A percentile compares a stretch with the other conserved stretches of the same genome.
phyloP scores from a whole-genome alignment of 768 basidiomycete species.

The Hericium rajendrae region DNA sequence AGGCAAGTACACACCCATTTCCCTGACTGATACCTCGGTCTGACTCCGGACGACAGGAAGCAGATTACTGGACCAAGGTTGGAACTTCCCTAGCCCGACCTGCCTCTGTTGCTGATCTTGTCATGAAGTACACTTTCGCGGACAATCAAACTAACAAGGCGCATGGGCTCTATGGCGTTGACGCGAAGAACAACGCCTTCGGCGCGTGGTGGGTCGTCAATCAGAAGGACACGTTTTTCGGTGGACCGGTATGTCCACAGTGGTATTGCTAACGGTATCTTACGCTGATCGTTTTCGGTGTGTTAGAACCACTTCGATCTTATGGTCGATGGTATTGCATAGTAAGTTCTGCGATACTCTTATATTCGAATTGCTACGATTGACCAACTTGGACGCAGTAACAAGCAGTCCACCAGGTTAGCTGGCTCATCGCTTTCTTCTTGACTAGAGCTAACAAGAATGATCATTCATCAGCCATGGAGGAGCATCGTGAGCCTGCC shows the following conservation, averaged over 20 bases:
- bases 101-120: not conserved
- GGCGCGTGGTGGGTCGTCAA: slow-evolving; percentile 23
- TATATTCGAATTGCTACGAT: too few relatives aligned
- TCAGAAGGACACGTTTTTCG: slow-evolving; percentile 19
- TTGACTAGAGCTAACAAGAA: not conserved
- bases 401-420: not conserved
- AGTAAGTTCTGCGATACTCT: not conserved
- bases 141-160: slow-evolving; percentile 25
- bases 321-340: not conserved
- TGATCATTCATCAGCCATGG: not conserved
- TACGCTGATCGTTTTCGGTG: not conserved
- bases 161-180: slow-evolving; percentile 15
- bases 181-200: slow-evolving; percentile 7
- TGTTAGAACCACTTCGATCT: not conserved
- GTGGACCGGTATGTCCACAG: slow-evolving; percentile 9
- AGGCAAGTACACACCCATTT: not conserved
- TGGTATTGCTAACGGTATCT: not conserved
- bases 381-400: not conserved
- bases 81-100: not conserved
- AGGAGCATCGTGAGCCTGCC: not conserved
- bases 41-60: not conserved
- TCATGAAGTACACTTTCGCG: slow-evolving; percentile 18
- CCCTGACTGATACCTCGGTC: not conserved
- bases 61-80: not conserved
- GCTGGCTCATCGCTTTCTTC: not conserved